Base-by-base conservation (phyloP, 495 filamentous ascomycete genomes). In the Polyplosphaeria fusca region DNA sequence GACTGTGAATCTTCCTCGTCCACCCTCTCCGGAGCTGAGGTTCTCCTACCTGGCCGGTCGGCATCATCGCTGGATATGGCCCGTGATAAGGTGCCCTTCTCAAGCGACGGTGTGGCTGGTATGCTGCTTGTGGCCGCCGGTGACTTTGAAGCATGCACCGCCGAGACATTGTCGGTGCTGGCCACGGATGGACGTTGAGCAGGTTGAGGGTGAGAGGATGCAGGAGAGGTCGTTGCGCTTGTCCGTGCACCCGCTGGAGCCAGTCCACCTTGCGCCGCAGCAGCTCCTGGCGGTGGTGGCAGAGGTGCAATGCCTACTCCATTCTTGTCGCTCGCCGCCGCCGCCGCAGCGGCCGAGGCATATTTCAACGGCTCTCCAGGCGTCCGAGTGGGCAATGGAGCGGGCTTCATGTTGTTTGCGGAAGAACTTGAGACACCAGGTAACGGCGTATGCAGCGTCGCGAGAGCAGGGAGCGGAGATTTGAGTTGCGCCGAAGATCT, bases 281-380 rank as follows among this genome's bases (percentile, higher is more conserved):
- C 61, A 26, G 75, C 74, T 45, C 84, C 84, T n/a, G 88, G 89
- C 66, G 91, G 91, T 41, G 91, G 91, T 22, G 91, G 91, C 52
- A 96, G 76, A 16, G 91, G 91, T 24, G 89, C 83, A 61, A 96
- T 95, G n/a, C 91, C 91, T 9, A 96, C 86, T 14, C 80, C 80
- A 64, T 76, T 85, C 68, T 91, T 94, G 68, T 95, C 91, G 70
- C 85, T 93, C 43, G 93, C 89, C 9, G 94, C 94, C 0, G 93
- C 93, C 0, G 93, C 94, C 0, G 93, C 94, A 0, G 93, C 93
- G 0, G 93, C 93, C 18, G 93, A 96, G 26, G 94, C 93, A 69
- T 97, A 97, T 71, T 96, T 96, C 61, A 97, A 75, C 0, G 88
- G 88, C 68, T 97, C 92, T 27, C 89, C 91, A 22, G 91, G 85